Evolutionary conservation across 2,329 filamentous ascomycete species (phyloP), one percentile per base, ranked within the genome.

Genomic region (Arthrobotrys sinensis): DNA sequence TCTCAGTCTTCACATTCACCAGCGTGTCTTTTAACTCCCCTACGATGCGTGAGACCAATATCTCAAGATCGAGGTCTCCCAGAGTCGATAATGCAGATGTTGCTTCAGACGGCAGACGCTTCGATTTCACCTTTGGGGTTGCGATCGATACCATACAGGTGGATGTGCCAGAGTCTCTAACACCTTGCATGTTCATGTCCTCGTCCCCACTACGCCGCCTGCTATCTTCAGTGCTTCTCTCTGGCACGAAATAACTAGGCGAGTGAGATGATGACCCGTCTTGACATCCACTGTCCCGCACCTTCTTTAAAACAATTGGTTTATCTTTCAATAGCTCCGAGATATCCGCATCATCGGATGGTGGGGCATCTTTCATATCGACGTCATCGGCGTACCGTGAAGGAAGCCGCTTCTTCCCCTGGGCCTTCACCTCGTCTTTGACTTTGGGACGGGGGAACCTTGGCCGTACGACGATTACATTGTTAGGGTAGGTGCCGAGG

Each of bases 401-500:
- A 8, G 4, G 38, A 24, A 63, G 45, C 16, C 16, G 2, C 19
- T 36, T 48, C 10, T 40, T 11, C 11, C 16, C n/a, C 3, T 28
- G 24, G 6, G 48, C 21, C 10, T 19, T 8, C 1, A 6, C 10
- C 19, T 34, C 50, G 40, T 21, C 55, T 16, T 65, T 24, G 5
- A 5, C 55, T 16, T 65, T 24, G 5, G 8, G n/a, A 24, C 28
- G 40, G 19, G 24, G 19, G 28, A 63, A 32, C 38, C 53, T 52
- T 21, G 43, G 34, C 19, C n/a, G 52, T 28, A 21, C 34, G 12
- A 76, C 57, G 12, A 38, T 16, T 38, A 64, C 36, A 8, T 68
- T 76, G 28, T 76, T 69, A 48, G 71, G 64, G 48, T 64, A 75
- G 8, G 70, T 46, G 28, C 38, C 52, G n/a, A 6, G 28, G 12